phyloP scores from a whole-genome alignment of 371 early-diverging fungal genomes.

The Apophysomyces variabilis region DNA sequence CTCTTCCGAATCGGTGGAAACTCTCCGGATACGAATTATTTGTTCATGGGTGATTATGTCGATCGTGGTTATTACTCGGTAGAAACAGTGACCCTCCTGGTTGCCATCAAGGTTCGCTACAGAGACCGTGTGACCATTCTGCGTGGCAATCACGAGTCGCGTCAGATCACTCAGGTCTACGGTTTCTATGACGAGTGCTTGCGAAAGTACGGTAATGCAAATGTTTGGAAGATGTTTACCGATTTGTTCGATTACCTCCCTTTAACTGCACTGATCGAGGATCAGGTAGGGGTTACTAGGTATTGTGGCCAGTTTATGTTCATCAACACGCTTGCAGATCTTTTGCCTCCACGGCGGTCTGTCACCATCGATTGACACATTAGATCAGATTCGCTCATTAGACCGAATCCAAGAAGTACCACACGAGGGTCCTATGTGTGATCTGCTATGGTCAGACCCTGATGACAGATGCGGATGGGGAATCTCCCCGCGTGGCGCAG shows the following conservation, averaged over 20 bases:
- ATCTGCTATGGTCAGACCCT: conserved; percentile 99
- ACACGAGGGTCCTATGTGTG: conserved; percentile 98
- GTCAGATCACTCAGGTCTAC: conserved; percentile 99
- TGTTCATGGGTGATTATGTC: conserved; percentile 99
- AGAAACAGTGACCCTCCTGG: conserved; percentile 95
- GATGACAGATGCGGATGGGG: conserved; percentile 99
- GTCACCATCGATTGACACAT: conserved; percentile 95
- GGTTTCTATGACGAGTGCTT: conserved; percentile 97
- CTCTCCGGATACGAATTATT: conserved; percentile 96
- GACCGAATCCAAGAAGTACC: conserved; percentile 99
- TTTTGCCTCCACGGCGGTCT: conserved; percentile 99
- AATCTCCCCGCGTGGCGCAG: conserved; percentile 97
- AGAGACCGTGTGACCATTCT: conserved; percentile 97
- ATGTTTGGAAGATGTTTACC: conserved; percentile 99
- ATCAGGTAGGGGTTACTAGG: conserved; percentile 33
- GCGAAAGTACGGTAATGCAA: conserved; percentile 96
- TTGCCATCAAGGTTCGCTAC: conserved; percentile 95
- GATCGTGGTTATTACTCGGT: conserved; percentile 99
- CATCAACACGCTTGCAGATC: conserved; percentile 45
- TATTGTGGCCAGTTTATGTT: background rate
- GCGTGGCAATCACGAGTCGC: conserved; percentile 98
- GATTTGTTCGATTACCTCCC: conserved; percentile 99
- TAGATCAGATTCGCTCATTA: conserved; percentile 97
- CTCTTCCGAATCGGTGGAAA: conserved; percentile 98
- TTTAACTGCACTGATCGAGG: conserved; percentile 88